Evolutionary conservation across 106 monocot genomes (phyloP).

Genomic region (Apostasia shenzhenica): DNA sequence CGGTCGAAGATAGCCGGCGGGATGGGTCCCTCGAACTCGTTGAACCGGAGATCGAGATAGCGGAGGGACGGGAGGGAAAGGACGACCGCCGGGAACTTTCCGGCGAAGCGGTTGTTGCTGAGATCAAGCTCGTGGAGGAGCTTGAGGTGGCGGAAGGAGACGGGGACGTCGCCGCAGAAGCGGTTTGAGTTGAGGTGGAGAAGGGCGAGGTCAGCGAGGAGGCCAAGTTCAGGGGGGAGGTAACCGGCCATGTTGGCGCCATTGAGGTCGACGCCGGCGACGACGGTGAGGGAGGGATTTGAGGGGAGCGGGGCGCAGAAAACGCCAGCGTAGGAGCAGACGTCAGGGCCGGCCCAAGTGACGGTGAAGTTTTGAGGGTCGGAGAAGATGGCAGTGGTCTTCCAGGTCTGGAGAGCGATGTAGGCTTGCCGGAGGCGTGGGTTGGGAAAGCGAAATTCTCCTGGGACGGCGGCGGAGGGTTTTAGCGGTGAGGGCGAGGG

Average conservation of each 20-base stretch:
- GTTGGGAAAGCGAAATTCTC: slow-evolving; percentile 4
- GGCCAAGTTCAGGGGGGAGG: slow-evolving; percentile 42
- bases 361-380: slow-evolving; percentile 10
- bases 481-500: no score
- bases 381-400: slow-evolving; percentile 14
- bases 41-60: slow-evolving; percentile 36
- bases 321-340: slow-evolving; percentile 2
- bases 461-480: not conserved
- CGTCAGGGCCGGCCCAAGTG: slow-evolving; percentile 1
- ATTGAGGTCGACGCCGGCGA: slow-evolving; percentile 38
- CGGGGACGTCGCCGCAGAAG: slow-evolving; percentile 48
- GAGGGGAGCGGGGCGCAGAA: slow-evolving; percentile 15
- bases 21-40: slow-evolving; percentile 35
- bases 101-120: slow-evolving; percentile 40
- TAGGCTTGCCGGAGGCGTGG: slow-evolving; percentile 10
- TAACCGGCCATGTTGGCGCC: slow-evolving; percentile 56
- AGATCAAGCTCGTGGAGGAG: slow-evolving; percentile 33
- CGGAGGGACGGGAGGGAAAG: slow-evolving; percentile 25
- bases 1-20: slow-evolving; percentile 32
- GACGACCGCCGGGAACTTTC: slow-evolving; percentile 26
- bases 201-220: slow-evolving; percentile 57
- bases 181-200: slow-evolving; percentile 65
- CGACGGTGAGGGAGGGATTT: slow-evolving; percentile 27
- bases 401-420: slow-evolving; percentile 10
- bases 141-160: slow-evolving; percentile 15